Base-by-base conservation (phyloP, 2,329 filamentous ascomycete genomes). In the Ceratocystis papillata region DNA sequence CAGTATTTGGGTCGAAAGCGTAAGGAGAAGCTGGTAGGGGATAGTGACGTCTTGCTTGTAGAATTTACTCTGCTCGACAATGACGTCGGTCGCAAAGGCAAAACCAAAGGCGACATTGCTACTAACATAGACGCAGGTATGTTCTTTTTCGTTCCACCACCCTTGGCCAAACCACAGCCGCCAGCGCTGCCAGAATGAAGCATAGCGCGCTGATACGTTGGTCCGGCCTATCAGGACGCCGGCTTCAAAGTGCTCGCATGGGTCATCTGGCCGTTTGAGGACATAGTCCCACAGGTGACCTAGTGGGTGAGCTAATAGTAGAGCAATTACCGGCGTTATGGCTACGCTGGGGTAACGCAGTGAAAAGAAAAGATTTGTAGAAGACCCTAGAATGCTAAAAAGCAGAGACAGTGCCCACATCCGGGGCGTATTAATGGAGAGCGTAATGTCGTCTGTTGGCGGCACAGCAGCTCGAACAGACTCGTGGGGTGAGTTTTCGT, bases 91-190 rank as follows among this genome's bases (percentile, higher is more conserved):
- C 6, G 89, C 89, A 75, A 94, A 94, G 30, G 90, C 89, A 75
- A 94, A 94, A 1, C 89, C 90, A 73, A 94, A 94, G 22, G 89
- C 90, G 53, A 94, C 89, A 73, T 94, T 94, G 76, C 89, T 93
- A 78, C 87, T 90, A 71, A 94, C 90, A 71, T 94, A 94, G 63
- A 94, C 89, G 73, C 89, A 94, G 53, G 87, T 89, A 74, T 94
- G 90, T 74, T 94, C 89, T 74, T 94, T 94, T 73, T 91, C 87
- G 72, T 94, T 94, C 90, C 90, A 94, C 45, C 78, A 80, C 2
- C 89, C 89, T 75, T 93, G 89, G 1, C 85, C 86, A 33, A 93
- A 78, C 89, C 89, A 94, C 45, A 88, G 78, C 60, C 88, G 83
- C 67, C 86, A 73, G 3, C 80, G 79, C 67, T 63, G 63, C 67